Conservation (phyloP, 2,329 filamentous ascomycete species). For the Fusarium sarcochroum region DNA sequence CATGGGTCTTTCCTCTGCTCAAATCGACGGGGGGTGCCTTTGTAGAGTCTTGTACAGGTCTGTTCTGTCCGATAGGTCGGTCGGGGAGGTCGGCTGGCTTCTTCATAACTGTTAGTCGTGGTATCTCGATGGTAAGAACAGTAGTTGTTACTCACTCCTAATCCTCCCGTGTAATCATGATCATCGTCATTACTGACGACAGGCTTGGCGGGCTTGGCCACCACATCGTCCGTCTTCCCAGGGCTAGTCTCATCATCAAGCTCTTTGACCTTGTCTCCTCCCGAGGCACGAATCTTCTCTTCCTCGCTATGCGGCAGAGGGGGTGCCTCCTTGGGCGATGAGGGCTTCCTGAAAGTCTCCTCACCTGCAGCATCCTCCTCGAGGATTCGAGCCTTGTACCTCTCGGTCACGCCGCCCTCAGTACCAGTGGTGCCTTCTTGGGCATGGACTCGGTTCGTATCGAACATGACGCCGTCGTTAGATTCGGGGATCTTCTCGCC, state of each 20-base stretch:
- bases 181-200: constrained; percentile 58
- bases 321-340: constrained; percentile 87
- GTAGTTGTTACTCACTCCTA: constrained; percentile 50
- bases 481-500: constrained; percentile 73
- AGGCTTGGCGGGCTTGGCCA: constrained; percentile 34
- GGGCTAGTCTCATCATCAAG: constrained; percentile 1
- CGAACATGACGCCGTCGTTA: constrained; percentile 93
- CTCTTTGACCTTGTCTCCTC: constrained; percentile 46
- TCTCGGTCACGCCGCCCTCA: constrained; percentile 90
- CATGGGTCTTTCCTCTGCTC: constrained; percentile 50
- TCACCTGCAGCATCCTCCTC: constrained; percentile 76
- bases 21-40: constrained; percentile 75
- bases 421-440: constrained; percentile 91
- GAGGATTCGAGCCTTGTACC: constrained; percentile 80
- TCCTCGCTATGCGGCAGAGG: constrained; percentile 86
- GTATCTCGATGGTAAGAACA: neutral
- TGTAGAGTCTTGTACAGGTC: constrained; percentile 75
- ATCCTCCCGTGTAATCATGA: constrained; percentile 55
- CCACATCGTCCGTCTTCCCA: constrained; percentile 25
- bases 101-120: constrained; percentile 59
- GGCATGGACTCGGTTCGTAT: constrained; percentile 80
- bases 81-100: constrained; percentile 87
- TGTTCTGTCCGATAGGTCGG: constrained; percentile 80
- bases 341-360: constrained; percentile 80
- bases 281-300: constrained; percentile 69